Base-by-base conservation (phyloP, 495 filamentous ascomycete genomes). In the Terfezia claveryi region DNA sequence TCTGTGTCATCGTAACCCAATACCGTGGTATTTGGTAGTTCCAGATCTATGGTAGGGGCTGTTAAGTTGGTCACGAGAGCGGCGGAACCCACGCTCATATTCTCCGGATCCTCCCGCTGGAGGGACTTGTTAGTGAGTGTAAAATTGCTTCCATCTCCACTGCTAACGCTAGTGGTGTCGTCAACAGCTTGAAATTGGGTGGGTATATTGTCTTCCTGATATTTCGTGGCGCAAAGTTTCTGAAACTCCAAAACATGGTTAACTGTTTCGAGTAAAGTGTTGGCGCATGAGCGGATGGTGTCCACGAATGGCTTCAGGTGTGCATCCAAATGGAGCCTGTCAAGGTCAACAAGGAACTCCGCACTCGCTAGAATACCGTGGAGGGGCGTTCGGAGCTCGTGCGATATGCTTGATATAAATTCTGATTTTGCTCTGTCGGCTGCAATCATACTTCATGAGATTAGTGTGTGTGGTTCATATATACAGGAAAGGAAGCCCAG, bases 361-460 rank as follows among this genome's bases (percentile, higher is more conserved):
- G 77, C 77, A 49, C 76, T 80, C 0, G 80, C 81, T 2, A 87
- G 63, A 49, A 87, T 83, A 0, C 83, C 83, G 58, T 87, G 82
- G 8, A 92, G 67, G 1, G 85, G 85, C 16, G 77, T 83, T 6
- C 85, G 74, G 14, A 91, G 70, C 62, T 92, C 85, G 62, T 92
- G 85, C 36, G 78, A 82, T 27, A 87, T 74, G 10, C 77, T 82
- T 0, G 78, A 78, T 36, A 87, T 77, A 54, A 86, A 79, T 55
- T 81, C 80, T 2, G 77, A 74, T 59, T 87, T 86, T 27, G 75
- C 73, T 53, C 68, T 71, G 52, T 79, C 73, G 10, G 69, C 71
- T 16, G 56, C 62, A 57, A n/a, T 11, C 14, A 23, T 52, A 23
- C 36, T n/a, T 53, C 49, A 57, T 10, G 57, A 53, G 36, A 23